Conservation (phyloP, 192 early-diverging fungal genomes). For the Rhizophagus sp. region DNA sequence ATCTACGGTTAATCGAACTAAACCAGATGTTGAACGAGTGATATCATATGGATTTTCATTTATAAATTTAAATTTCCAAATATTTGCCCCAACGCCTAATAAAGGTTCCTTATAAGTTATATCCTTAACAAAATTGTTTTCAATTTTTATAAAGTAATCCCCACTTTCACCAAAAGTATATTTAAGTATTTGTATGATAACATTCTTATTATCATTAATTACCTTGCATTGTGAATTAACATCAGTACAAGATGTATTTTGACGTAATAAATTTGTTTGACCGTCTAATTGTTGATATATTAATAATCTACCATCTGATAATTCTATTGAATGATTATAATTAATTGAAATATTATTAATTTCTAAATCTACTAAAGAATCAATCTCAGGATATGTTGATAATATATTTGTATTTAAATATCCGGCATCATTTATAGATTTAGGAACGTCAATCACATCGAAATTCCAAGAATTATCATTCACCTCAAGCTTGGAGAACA, state of each 20-base stretch:
- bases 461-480: too few species aligned
- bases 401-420: too few species aligned
- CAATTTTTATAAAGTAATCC: background rate
- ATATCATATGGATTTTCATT: background rate
- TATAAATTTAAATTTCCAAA: slow-evolving; percentile 1
- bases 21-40: background rate
- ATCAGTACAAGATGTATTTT: background rate
- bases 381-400: too few species aligned
- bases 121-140: background rate
- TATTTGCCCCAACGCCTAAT: background rate
- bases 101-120: background rate
- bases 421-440: too few species aligned
- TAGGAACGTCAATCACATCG: too few species aligned
- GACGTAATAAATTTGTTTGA: too few species aligned
- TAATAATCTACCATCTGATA: too few species aligned
- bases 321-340: too few species aligned
- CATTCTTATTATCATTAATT: background rate
- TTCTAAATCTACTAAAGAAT: too few species aligned
- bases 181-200: background rate
- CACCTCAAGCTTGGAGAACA: background rate
- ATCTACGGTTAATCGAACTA: background rate
- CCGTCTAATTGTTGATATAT: too few species aligned
- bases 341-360: too few species aligned
- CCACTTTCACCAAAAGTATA: background rate
- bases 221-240: background rate